Base-by-base conservation (phyloP, 2,329 filamentous ascomycete genomes). In the Xylariaceae sp. region DNA sequence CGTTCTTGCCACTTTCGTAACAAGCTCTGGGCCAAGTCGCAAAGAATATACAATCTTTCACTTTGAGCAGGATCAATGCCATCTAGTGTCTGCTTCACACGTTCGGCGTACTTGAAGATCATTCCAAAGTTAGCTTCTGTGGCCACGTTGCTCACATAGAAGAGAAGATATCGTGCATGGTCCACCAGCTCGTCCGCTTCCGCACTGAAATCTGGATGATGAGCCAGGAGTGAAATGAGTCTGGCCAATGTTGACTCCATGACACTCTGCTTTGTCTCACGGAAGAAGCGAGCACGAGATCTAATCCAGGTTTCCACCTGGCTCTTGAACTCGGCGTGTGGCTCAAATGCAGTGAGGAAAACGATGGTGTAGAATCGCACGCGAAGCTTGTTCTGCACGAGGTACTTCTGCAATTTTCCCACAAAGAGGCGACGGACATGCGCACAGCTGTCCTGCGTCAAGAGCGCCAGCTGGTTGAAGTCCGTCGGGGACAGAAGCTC, bases 281-380 rank as follows among this genome's bases (percentile, higher is more conserved):
- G 75, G 69, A 89, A 90, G 57, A 83, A 80, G 17, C 86, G 83
- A 7, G 88, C 86, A 11, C 92, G 85, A 50, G 92, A 93, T 55
- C 89, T 87, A 54, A 97, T 85, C 92, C 94, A 99, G 0, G 90
- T 96, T 62, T 90, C 84, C 2, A 90, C 87, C 48, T 88, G 85
- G 53, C 84, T 85, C 71, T 87, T 89, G 71, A 96, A 83, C 13
- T 84, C 82, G n/a, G 77, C 72, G 44, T 85, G 82, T 0, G 93
- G 94, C 75, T 99, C 94, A 71, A 94, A 97, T 1, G 94, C 93
- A 37, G 92, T 88, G 49, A 97, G 77, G 76, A 97, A 97, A 4
- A 96, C 81, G 47, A 96, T 87, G 0, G 90, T 89, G 73, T 96
- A 94, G 80, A 95, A 99, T 8, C 93, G 86, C 10, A 82, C 78